These are phyloP conservation scores for Astrephomene gubernaculifera DNA, from an alignment of 139 green algal genomes.

Conservation along the genomic window DNA sequence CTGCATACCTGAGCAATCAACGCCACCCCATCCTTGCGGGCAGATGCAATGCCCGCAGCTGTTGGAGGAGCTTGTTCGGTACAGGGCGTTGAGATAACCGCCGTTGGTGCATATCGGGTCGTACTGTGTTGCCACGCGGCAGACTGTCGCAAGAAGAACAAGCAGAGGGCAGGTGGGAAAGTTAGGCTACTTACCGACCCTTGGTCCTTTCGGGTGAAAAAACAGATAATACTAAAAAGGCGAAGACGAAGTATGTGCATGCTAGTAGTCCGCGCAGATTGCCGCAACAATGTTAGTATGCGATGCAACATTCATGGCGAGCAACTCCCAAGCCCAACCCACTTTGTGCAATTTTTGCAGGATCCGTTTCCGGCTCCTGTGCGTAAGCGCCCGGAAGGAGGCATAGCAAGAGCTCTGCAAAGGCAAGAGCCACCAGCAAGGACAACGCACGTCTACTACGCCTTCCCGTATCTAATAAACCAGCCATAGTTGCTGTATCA, in stretches of 20 bases:
- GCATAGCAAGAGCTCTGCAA: no score
- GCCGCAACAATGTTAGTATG: background rate
- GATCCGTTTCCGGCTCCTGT: constrained; percentile 25
- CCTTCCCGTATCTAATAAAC: no score
- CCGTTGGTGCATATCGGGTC: constrained; percentile 71
- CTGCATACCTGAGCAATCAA: constrained; percentile 66
- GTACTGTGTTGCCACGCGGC: constrained; percentile 37
- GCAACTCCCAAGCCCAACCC: background rate
- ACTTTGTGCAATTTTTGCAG: constrained; percentile 28
- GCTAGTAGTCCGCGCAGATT: background rate
- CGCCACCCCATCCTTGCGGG: constrained; percentile 62
- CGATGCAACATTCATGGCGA: background rate
- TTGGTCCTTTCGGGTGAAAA: no score
- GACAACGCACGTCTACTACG: no score
- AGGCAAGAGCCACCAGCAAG: background rate
- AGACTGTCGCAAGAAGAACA: constrained; percentile 35
- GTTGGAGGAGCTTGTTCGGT: constrained; percentile 47
- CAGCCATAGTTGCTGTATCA: no score
- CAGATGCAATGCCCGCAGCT: constrained; percentile 72
- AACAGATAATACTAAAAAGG: background rate
- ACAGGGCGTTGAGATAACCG: constrained; percentile 63
- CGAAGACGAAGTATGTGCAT: background rate
- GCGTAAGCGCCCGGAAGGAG: background rate
- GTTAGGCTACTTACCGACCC: no score
- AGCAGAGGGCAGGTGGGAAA: no score